Evolutionary conservation across 2,329 filamentous ascomycete species (phyloP).

Genomic region (Epichloe hybrida): DNA sequence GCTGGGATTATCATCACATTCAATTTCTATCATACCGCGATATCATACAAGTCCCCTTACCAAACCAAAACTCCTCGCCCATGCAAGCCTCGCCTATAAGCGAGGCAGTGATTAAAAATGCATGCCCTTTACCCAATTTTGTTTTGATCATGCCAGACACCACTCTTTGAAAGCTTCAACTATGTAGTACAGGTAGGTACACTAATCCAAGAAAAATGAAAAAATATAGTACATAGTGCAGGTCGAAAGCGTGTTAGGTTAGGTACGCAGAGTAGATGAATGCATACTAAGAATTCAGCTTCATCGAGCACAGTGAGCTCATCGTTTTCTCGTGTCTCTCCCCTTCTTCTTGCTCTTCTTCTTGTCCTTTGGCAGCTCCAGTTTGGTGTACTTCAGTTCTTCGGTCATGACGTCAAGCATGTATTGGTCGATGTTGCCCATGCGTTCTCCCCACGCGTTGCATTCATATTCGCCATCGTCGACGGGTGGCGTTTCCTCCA

Average conservation of each 20-base stretch:
- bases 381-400: constrained; percentile 41
- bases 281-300: not conserved
- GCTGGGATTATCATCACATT: no score
- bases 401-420: constrained; percentile 58
- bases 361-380: constrained; percentile 52
- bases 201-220: constrained; percentile 4
- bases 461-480: constrained; percentile 31
- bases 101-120: not conserved
- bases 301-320: constrained; percentile 2
- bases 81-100: not conserved
- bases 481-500: constrained; percentile 10
- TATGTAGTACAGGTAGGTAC: constrained; percentile 1
- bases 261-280: no score
- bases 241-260: not conserved
- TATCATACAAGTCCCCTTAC: not conserved
- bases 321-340: constrained; percentile 41
- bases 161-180: not conserved
- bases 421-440: constrained; percentile 59
- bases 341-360: constrained; percentile 48
- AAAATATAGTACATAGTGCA: not conserved
- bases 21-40: no score
- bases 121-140: not conserved
- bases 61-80: not conserved
- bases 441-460: constrained; percentile 44
- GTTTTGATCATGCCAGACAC: not conserved